Percentiles rank a stretch among this genome's conserved stretches.
Conservation (phyloP, 371 early-diverging fungal genomes). For the Globomyces sp. region DNA sequence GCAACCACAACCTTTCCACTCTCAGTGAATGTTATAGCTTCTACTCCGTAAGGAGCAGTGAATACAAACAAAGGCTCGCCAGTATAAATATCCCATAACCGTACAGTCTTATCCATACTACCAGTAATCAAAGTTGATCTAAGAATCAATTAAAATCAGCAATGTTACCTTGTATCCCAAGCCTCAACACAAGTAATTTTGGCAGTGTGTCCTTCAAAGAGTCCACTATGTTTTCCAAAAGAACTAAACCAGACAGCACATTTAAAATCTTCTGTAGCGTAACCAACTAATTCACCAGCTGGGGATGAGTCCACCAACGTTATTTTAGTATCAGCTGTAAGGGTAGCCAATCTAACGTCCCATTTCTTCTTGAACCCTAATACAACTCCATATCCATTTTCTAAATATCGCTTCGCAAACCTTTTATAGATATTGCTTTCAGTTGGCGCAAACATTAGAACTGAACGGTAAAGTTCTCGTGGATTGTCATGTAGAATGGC, state of each 20-base stretch:
- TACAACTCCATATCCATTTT: neutral
- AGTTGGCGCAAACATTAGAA: slow-evolving; percentile 4
- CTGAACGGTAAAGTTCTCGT: neutral
- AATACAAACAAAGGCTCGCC: neutral
- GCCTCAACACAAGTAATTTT: neutral
- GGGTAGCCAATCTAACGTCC: neutral
- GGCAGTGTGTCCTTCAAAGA: slow-evolving; percentile 5
- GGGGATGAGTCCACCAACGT: neutral
- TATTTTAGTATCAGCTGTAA: neutral
- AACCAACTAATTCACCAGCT: slow-evolving; percentile 1
- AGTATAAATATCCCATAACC: neutral
- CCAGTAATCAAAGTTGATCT: neutral
- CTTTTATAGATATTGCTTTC: neutral
- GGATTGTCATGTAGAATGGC: neutral
- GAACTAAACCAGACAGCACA: neutral
- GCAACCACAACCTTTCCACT: neutral
- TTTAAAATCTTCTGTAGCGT: neutral
- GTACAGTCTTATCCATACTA: neutral
- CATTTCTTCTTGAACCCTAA: neutral
- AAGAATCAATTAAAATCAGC: neutral
- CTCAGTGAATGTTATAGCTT: neutral
- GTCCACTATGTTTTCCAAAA: neutral
- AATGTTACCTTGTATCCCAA: neutral
- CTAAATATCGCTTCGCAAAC: neutral
- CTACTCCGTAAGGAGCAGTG: neutral